Base-by-base conservation (phyloP, 805 yeast genomes). In the Cyberlindnera maritima region DNA sequence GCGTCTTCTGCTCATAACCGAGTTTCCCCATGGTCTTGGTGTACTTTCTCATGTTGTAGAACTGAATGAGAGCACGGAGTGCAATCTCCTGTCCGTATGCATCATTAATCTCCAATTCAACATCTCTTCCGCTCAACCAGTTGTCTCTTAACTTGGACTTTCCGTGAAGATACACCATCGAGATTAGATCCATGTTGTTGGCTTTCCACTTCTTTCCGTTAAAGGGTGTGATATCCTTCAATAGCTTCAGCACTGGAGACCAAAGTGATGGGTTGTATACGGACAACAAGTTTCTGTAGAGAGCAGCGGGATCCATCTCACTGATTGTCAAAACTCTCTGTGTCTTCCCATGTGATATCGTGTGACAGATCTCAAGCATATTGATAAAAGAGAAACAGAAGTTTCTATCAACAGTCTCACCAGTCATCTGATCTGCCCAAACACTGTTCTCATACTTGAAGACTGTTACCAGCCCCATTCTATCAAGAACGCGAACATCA, bases 131-230 rank as follows among this genome's bases (percentile, higher is more conserved):
- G 14, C 82, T 83, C 25, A 92, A 74, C 98, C 98, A 92, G 51
- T 83, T 84, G 61, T 92, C 99, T 50, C 81, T 76, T 40, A 92
- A 64, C 15, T 82, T 79, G 33, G 90, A 70, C 55, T 81, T 79
- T 57, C 88, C 79, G 60, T 89, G 82, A 23, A 94, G 63, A 58
- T 86, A 92, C 2, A 92, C 90, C 50, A 88, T 83, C 0, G 97
- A 88, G 4, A 92, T 87, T 39, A 94, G 71, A 54, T 91, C 97
- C 97, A 94, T 92, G 62, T 92, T 94, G 52, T 82, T 79, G 13
- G 90, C 79, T 56, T 90, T 83, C 99, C 99, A 92, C 64, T 91
- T 90, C 49, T 94, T 81, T 17, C 97, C 97, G 58, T 88, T 91
- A 66, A 85, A 88, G 0, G 97, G 96, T 1, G 90, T 82, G 42